Evolutionary conservation across 179 eudicot genomes (phyloP).

Genomic region (Actinidia chinensis): DNA sequence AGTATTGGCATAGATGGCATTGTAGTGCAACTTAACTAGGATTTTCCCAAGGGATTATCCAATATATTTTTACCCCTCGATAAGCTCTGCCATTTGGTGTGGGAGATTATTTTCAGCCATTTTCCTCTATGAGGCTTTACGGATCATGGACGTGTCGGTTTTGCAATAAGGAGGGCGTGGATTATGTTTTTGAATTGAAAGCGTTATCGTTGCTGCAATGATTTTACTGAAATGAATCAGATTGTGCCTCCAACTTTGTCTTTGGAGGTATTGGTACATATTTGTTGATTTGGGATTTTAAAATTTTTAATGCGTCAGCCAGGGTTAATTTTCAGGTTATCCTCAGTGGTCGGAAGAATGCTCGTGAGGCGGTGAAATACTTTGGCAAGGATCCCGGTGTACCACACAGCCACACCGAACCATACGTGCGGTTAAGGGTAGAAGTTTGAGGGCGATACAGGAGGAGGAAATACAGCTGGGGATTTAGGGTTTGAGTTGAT

Average conservation of each 20-base stretch:
- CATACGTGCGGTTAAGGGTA: slow-evolving; percentile 11
- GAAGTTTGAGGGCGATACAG: slow-evolving; percentile 17
- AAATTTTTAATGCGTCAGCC: not conserved
- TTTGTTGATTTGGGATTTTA: not conserved
- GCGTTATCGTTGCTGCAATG: not conserved
- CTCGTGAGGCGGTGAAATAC: slow-evolving; percentile 19
- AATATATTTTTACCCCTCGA: too few relatives aligned
- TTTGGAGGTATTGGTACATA: not conserved
- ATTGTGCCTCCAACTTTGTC: not conserved
- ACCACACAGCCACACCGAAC: slow-evolving; percentile 20
- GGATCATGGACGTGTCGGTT: too few relatives aligned
- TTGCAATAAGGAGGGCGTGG: not conserved
- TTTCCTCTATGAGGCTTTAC: too few relatives aligned
- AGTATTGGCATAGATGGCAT: too few relatives aligned
- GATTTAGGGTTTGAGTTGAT: slow-evolving; percentile 14
- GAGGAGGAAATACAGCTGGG: slow-evolving; percentile 15
- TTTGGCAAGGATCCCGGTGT: slow-evolving; percentile 20
- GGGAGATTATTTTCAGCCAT: too few relatives aligned
- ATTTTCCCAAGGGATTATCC: too few relatives aligned
- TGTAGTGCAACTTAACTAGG: too few relatives aligned
- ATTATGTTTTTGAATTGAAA: too few relatives aligned
- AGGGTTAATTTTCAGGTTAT: slow-evolving; percentile 10
- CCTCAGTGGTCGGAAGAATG: slow-evolving; percentile 20
- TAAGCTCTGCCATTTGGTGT: too few relatives aligned
- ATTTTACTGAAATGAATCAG: not conserved